phyloP scores from a whole-genome alignment of 805 yeast genomes.

The Metschnikowia vanudenii region DNA sequence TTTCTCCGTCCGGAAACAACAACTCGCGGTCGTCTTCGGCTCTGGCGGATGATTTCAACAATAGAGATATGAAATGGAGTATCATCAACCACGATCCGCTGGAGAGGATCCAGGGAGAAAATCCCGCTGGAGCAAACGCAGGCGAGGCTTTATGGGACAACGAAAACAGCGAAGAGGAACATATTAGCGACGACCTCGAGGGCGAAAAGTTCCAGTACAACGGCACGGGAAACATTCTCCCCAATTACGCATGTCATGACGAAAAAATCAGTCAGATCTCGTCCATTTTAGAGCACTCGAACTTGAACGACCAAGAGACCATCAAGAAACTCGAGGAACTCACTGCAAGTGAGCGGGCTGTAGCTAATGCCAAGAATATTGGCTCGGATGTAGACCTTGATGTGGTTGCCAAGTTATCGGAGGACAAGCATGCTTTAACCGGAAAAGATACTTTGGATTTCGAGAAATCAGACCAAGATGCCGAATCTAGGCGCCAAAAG shows the following conservation, averaged over 20 bases:
- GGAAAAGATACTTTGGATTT: constrained; percentile 46
- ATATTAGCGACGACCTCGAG: constrained; percentile 56
- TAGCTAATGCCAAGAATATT: constrained; percentile 53
- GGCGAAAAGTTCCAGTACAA: constrained; percentile 57
- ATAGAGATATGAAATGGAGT: constrained; percentile 56
- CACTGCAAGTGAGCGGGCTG: constrained; percentile 57
- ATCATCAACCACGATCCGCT: constrained; percentile 74
- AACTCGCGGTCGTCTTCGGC: constrained; percentile 35
- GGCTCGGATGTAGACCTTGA: constrained; percentile 38
- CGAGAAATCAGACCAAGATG: constrained; percentile 46
- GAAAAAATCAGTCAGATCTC: constrained; percentile 41
- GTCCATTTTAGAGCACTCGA: constrained; percentile 37
- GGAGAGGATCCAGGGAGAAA: constrained; percentile 46
- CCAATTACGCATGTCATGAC: constrained; percentile 51
- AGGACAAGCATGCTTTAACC: constrained; percentile 39
- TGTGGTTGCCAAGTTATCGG: constrained; percentile 31
- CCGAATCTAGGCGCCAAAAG: constrained; percentile 47
- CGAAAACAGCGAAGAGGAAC: constrained; percentile 57
- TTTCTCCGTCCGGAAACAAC: constrained; percentile 31
- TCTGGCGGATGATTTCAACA: constrained; percentile 34
- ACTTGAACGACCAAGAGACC: constrained; percentile 44
- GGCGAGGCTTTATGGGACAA: constrained; percentile 20
- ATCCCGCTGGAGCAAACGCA: constrained; percentile 7
- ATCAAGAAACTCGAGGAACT: constrained; percentile 54
- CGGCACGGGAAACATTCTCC: constrained; percentile 58